These are phyloP conservation scores for Abelmoschus esculentus DNA, from an alignment of 345 rosid genomes.

Conservation along the genomic window DNA sequence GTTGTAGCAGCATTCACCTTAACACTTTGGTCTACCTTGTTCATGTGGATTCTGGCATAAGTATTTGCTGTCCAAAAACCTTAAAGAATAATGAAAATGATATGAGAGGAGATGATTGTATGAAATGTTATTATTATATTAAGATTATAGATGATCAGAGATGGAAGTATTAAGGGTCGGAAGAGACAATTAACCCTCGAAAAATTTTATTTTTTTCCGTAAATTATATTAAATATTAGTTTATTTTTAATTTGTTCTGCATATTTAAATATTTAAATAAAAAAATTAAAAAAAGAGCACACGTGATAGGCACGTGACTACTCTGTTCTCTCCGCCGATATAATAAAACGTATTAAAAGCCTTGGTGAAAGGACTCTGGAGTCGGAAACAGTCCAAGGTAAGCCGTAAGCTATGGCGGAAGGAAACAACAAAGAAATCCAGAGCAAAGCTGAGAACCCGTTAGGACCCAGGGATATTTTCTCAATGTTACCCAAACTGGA, in stretches of 20 bases:
- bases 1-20: slow-evolving; percentile 46
- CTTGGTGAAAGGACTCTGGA: not conserved
- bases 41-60: slow-evolving; percentile 60
- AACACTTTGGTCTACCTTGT: slow-evolving; percentile 58
- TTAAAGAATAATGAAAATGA: no score
- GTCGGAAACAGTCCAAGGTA: not conserved
- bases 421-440: slow-evolving; percentile 11
- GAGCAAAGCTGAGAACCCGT: not conserved
- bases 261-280: no score
- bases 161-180: no score
- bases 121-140: no score
- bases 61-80: not conserved
- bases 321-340: slow-evolving; percentile 9
- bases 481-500: slow-evolving; percentile 17
- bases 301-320: slow-evolving; percentile 8
- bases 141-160: no score
- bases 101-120: no score
- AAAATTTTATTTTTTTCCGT: no score
- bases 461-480: not conserved
- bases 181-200: no score
- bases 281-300: not conserved
- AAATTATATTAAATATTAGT: no score
- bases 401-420: slow-evolving; percentile 12
- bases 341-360: not conserved
- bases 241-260: no score